Evolutionary conservation across 192 early-diverging fungal genomes (phyloP), one percentile per base, ranked within the genome.

Genomic region (Coemansia sp.): DNA sequence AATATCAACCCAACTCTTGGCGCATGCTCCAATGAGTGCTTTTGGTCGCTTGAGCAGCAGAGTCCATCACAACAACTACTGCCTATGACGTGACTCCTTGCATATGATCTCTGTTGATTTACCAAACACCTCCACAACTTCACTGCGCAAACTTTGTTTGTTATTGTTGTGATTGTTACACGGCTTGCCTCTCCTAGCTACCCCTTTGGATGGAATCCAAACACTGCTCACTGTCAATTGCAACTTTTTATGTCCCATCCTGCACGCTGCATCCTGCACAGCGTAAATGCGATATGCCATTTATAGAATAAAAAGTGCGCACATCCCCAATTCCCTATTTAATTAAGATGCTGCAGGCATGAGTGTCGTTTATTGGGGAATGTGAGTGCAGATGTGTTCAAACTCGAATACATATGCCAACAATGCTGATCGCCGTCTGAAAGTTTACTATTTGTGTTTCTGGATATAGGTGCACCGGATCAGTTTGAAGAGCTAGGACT

Each of bases 261-360:
- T 58, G 55, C 55, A 58, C 55, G 26, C 55, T 58, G 55, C 55
- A 58, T 17, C 26, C 55, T 58, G 55, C 30, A 33, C 55, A 33
- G 55, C 30, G 55, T 16, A 30, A 58, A 58, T 58, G 16, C 53
- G 53, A 55, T 33, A 58, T 58, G 30, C 16, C 55, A 58, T 58
- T 33, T 58, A 17, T n/a, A 58, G 30, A 53, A 35, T 14, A 28
- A 3, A 30, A 11, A 28, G 26, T 28, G 52, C 11, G 23, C 52
- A 14, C 52, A 30, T 28, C 55, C 30, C 55, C 32, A 35, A 14
- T 17, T 32, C 30, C 16, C 55, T 32, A 52, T 58, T 55, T 58
- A 33, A 58, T 58, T 58, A 58, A 35, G 55, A 7, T 32, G 55
- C 55, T 35, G 55, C 55, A 32, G 53, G 40, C 40, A 43, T 16